Evolutionary conservation across 306 rosid genomes (phyloP).

Genomic region (Sicyos baderoa): DNA sequence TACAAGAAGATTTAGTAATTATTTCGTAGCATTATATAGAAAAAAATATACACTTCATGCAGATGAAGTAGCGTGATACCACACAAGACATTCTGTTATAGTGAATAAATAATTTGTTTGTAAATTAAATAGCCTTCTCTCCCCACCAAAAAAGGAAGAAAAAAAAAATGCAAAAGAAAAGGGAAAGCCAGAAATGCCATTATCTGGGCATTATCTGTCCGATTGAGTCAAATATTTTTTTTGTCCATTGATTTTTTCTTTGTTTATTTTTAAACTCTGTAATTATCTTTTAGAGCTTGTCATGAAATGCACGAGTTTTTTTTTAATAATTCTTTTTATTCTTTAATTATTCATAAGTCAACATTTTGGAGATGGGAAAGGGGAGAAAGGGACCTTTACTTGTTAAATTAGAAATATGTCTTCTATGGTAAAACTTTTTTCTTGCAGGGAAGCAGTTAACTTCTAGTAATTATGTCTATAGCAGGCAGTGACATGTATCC

Average conservation of each 20-base stretch:
- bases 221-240: not conserved
- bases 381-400: not conserved
- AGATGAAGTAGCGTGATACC: conserved; percentile 33
- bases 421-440: no score
- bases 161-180: not conserved
- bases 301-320: not conserved
- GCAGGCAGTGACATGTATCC: not conserved
- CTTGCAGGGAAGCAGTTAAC: not conserved
- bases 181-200: not conserved
- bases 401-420: no score
- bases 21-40: conserved; percentile 16
- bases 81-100: conserved; percentile 21
- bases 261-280: not conserved
- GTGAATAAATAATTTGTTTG: conserved; percentile 46
- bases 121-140: conserved; percentile 16
- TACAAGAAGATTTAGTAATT: conserved; percentile 37
- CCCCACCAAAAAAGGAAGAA: not conserved
- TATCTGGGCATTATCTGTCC: not conserved
- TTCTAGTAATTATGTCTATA: not conserved
- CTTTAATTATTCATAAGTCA: not conserved
- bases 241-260: not conserved
- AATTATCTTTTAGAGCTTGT: not conserved
- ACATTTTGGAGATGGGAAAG: not conserved
- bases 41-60: conserved; percentile 35
- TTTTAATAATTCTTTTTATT: no score